Evolutionary conservation across 225 moss, liverwort and hornwort species (phyloP), one percentile per base, ranked within the genome.

Genomic region (Physcomitrium patens): DNA sequence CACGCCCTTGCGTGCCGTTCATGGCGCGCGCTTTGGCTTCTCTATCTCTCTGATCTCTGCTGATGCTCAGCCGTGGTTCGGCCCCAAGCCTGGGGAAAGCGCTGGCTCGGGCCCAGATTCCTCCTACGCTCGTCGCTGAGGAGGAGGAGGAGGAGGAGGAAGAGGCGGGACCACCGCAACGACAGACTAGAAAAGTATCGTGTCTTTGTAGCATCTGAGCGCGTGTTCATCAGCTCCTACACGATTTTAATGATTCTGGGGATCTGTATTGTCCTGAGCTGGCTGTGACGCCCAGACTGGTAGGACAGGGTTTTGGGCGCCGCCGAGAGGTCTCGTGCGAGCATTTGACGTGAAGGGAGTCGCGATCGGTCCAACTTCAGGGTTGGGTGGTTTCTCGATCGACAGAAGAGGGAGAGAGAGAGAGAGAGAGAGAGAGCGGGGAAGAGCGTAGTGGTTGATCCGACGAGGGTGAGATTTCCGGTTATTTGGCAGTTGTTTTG

Each of bases 21-120:
- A 20, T 75, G 18, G 67, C 70, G 79, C 65, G 75, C 55, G 50
- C 18, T 52, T 74, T 60, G n/a, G n/a, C n/a, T n/a, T n/a, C n/a
- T n/a, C n/a, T n/a, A n/a, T n/a, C n/a, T n/a, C n/a, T n/a, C n/a
- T n/a, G n/a, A n/a, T n/a, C n/a, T n/a, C n/a, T n/a, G n/a, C n/a
- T n/a, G n/a, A 24, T 4, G 2, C 31, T 37, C 31, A 2, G 54
- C 82, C 53, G 1, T 18, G 70, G 51, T 60, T 52, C 51, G 53
- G 5, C 4, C 0, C 2, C 23, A 23, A 55, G 1, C 62, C 55
- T 10, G 13, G 0, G 14, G 42, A 12, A 70, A n/a, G n/a, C n/a
- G n/a, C 13, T 2, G 18, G 18, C 10, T 52, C 46, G 66, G 1
- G 15, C 0, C 0, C 4, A 48, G 67, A 27, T 23, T 16, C 50